Evolutionary conservation across 1,284 basidiomycete species (phyloP).

Genomic region (Cystobasidium slooffiae): DNA sequence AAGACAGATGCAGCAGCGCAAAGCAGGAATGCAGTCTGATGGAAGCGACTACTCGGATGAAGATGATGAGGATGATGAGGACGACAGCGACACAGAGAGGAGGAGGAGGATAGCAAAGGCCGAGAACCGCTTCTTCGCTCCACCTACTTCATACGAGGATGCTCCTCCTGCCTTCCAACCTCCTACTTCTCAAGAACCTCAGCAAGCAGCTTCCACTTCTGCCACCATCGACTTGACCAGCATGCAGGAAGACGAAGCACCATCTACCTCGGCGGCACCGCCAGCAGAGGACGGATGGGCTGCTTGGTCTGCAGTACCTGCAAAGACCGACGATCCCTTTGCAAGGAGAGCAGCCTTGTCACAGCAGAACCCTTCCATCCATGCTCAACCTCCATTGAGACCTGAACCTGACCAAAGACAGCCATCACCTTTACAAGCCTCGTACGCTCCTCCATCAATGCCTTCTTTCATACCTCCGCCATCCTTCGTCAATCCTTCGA

Average conservation of each 20-base stretch:
- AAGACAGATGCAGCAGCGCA: slow-evolving; percentile 25
- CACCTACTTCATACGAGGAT: slow-evolving; percentile 35
- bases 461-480: slow-evolving; percentile 59
- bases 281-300: slow-evolving; percentile 30
- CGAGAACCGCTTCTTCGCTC: slow-evolving; percentile 41
- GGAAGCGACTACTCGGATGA: slow-evolving; percentile 26
- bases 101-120: slow-evolving; percentile 36
- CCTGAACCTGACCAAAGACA: slow-evolving; percentile 48
- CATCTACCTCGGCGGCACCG: neutral
- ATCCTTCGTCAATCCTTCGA: slow-evolving; percentile 10
- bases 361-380: slow-evolving; percentile 60
- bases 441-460: slow-evolving; percentile 54
- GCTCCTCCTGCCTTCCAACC: neutral
- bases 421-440: too few relatives aligned
- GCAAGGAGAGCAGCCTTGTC: slow-evolving; percentile 30
- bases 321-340: slow-evolving; percentile 30
- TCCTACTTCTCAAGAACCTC: slow-evolving; percentile 6
- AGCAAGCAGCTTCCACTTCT: neutral
- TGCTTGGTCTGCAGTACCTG: slow-evolving; percentile 22
- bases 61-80: slow-evolving; percentile 28
- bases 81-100: slow-evolving; percentile 38
- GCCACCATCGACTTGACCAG: neutral
- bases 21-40: slow-evolving; percentile 2
- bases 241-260: slow-evolving; percentile 9
- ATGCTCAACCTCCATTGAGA: slow-evolving; percentile 55